A percentile compares a stretch with the other conserved stretches of the same genome.
Evolutionary conservation across 768 basidiomycete genomes (phyloP).

Genomic region (Lactarius indigo): DNA sequence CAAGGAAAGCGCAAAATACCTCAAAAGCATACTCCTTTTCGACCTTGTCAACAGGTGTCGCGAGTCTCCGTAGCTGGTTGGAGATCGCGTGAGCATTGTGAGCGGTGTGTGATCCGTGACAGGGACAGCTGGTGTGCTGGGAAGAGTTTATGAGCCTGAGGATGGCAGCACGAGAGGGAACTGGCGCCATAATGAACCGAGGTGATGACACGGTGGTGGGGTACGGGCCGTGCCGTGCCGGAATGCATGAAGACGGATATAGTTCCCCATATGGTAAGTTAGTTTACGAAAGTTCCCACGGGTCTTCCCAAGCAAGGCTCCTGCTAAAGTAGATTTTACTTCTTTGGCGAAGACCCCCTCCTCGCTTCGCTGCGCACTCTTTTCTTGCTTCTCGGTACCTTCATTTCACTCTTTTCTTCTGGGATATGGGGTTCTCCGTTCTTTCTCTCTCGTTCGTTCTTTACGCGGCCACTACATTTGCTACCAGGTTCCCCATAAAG

Average conservation of each 20-base stretch:
- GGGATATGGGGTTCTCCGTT: slow-evolving; percentile 40
- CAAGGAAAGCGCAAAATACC: slow-evolving; percentile 36
- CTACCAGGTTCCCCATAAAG: slow-evolving; percentile 47
- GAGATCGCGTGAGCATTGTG: slow-evolving; percentile 44
- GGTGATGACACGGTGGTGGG: background rate
- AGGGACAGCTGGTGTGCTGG: slow-evolving; percentile 73
- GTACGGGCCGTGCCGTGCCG: background rate
- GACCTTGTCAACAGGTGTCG: slow-evolving; percentile 66
- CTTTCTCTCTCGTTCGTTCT: slow-evolving; percentile 39
- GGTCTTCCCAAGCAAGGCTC: background rate
- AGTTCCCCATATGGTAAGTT: background rate
- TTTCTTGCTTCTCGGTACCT: slow-evolving; percentile 25
- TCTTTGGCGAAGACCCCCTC: slow-evolving; percentile 6
- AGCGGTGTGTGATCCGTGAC: slow-evolving; percentile 59
- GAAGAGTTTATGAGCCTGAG: slow-evolving; percentile 72
- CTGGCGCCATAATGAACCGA: slow-evolving; percentile 28
- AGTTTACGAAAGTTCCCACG: background rate
- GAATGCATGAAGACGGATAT: background rate
- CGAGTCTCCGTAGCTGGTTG: slow-evolving; percentile 66
- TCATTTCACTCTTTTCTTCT: slow-evolving; percentile 19
- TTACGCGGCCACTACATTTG: slow-evolving; percentile 39
- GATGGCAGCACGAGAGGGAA: slow-evolving; percentile 57
- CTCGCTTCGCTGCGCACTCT: slow-evolving; percentile 26
- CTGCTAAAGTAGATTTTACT: background rate
- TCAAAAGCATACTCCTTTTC: slow-evolving; percentile 94